Evolutionary conservation across 352 stramenopile genomes (phyloP), one percentile per base, ranked within the genome.

Genomic region (Pythium chondricola): DNA sequence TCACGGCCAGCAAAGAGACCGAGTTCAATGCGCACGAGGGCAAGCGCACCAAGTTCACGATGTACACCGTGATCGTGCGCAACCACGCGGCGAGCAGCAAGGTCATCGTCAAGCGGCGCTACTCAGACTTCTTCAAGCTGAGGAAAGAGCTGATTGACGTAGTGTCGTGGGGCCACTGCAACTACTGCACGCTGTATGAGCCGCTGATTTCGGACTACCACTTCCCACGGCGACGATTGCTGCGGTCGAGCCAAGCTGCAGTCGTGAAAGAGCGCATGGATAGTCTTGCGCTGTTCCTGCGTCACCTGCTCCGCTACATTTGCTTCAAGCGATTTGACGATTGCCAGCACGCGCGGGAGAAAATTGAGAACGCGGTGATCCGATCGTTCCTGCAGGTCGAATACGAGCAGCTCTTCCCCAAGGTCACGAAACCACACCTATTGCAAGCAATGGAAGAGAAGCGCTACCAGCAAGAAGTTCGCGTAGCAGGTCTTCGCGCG

Each of bases 251-350:
- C 52, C 71, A 67, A 36, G 51, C 59, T 14, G 72, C 67, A 1
- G 77, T 90, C 11, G 79, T 93, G 7, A 89, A 87, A 53, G 82
- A 93, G 54, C 82, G 82, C 32, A 93, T 93, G 71, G 82, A 93
- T 64, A 86, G 73, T 32, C 42, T 93, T 8, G 72, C 73, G 3
- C 61, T 93, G 3, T 93, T 93, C 22, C 53, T 93, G 29, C 69
- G 79, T 25, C 76, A 93, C 56, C 65, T 90, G 44, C 54, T 90
- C 60, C 71, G 80, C 31, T 85, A 74, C 25, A 74, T 93, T 25
- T 71, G 85, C 60, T 74, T 68, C 20, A 72, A 68, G 41, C 76
- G 69, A 51, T 90, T 89, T 36, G 67, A 85, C 32, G 64, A 81
- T 37, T 93, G 82, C 40, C 13, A 59, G 10, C 79, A 90, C 45